These are phyloP conservation scores for Chytriomyces hyalinus DNA, from an alignment of 192 early-diverging fungal species.

Conservation along the genomic window DNA sequence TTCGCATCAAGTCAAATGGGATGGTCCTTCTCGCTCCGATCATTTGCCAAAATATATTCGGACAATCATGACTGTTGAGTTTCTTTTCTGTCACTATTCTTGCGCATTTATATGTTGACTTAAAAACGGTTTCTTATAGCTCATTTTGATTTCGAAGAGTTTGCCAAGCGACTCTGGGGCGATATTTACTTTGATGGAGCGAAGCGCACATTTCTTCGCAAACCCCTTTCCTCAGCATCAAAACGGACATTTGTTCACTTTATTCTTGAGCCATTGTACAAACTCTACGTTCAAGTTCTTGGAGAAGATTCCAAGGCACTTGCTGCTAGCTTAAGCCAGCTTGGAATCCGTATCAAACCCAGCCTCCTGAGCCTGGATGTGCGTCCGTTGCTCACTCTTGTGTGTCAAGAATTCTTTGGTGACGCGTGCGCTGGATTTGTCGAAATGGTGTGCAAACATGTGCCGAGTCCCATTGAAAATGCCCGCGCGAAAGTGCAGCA, in stretches of 20 bases:
- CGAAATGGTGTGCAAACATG: constrained; percentile 82
- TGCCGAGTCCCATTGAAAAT: constrained; percentile 81
- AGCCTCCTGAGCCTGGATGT: constrained; percentile 79
- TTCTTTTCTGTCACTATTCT: background rate
- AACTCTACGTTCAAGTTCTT: constrained; percentile 85
- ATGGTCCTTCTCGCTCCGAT: constrained; percentile 91
- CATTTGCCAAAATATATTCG: constrained; percentile 90
- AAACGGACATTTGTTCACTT: constrained; percentile 93
- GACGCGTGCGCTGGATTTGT: constrained; percentile 75
- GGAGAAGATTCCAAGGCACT: constrained; percentile 78
- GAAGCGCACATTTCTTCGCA: constrained; percentile 82
- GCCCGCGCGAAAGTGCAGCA: constrained; percentile 60
- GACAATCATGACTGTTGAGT: constrained; percentile 70
- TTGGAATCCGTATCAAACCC: constrained; percentile 85
- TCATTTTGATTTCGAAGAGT: constrained; percentile 72
- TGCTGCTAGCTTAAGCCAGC: constrained; percentile 69
- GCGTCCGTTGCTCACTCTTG: constrained; percentile 81
- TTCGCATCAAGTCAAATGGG: constrained; percentile 90
- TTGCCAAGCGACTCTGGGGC: constrained; percentile 95
- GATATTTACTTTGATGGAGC: constrained; percentile 88
- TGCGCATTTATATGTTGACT: constrained; percentile 25
- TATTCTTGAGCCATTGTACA: constrained; percentile 93
- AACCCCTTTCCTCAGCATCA: constrained; percentile 57
- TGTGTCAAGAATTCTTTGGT: constrained; percentile 91
- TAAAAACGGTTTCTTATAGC: constrained; percentile 33